Percentiles rank a stretch among this genome's conserved stretches.
Evolutionary conservation across 1,139 yeast species (phyloP).

Genomic region (Hyphopichia pseudoburtonii): DNA sequence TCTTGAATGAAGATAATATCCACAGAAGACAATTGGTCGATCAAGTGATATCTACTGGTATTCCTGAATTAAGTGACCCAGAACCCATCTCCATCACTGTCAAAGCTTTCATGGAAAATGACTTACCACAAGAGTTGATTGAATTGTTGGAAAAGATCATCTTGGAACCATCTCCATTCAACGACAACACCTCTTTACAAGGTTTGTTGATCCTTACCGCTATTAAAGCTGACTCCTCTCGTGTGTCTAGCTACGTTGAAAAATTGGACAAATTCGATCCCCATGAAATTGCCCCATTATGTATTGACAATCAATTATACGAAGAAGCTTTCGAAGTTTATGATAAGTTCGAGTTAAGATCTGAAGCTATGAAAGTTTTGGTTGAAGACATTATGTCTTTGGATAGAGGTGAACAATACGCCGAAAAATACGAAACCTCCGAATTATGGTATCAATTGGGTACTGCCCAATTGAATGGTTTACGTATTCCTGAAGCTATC

Average conservation of each 20-base stretch:
- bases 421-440: conserved; percentile 82
- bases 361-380: conserved; percentile 84
- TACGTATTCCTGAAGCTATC: conserved; percentile 89
- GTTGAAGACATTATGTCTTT: conserved; percentile 92
- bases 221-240: conserved; percentile 87
- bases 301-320: conserved; percentile 81
- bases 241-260: conserved; percentile 82
- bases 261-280: conserved; percentile 91
- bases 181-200: conserved; percentile 91
- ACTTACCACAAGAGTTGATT: conserved; percentile 86
- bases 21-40: conserved; percentile 92
- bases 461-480: conserved; percentile 92
- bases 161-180: conserved; percentile 95
- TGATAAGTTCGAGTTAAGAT: conserved; percentile 75
- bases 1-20: conserved; percentile 69
- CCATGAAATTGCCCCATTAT: conserved; percentile 88
- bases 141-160: conserved; percentile 94
- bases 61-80: conserved; percentile 92
- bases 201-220: conserved; percentile 92
- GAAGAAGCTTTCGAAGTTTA: conserved; percentile 97
- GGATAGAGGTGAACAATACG: conserved; percentile 92
- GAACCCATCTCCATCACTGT: conserved; percentile 96
- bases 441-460: conserved; percentile 96
- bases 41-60: conserved; percentile 93
- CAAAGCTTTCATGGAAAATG: conserved; percentile 95